These are phyloP conservation scores for Picea glauca DNA, from an alignment of 75 land plant species.

Conservation along the genomic window DNA sequence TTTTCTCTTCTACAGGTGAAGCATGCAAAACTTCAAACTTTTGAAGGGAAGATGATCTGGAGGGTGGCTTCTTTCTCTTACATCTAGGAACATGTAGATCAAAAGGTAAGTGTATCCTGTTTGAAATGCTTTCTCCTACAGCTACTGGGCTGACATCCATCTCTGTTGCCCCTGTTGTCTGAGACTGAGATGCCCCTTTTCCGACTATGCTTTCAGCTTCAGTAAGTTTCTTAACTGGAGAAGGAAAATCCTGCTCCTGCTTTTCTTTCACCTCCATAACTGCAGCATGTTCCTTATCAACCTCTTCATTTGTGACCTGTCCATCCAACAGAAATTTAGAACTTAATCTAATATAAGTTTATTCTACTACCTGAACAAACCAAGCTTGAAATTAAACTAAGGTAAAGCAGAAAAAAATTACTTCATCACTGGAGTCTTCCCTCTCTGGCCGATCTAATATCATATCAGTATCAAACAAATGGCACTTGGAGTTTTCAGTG, in stretches of 20 bases:
- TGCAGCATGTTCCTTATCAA: background rate
- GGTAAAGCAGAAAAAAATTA: background rate
- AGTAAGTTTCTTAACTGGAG: background rate
- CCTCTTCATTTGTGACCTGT: constrained; percentile 6
- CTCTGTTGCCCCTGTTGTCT: constrained; percentile 5
- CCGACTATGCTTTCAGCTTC: constrained; percentile 3
- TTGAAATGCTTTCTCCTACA: constrained; percentile 8
- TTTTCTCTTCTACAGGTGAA: background rate
- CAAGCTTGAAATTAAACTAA: background rate
- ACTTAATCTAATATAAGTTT: background rate
- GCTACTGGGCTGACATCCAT: background rate
- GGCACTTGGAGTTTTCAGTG: background rate
- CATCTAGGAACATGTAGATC: constrained; percentile 8
- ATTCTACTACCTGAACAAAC: background rate
- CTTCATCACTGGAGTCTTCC: constrained; percentile 11
- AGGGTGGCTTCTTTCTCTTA: background rate
- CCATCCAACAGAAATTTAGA: background rate
- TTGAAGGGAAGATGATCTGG: constrained; percentile 6
- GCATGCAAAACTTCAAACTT: background rate
- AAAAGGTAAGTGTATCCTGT: constrained; percentile 2
- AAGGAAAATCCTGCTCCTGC: background rate
- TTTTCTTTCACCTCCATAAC: constrained; percentile 8
- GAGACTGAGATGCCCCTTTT: background rate
- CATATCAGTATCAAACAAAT: background rate
- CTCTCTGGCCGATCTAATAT: constrained; percentile 1